Evolutionary conservation across 768 basidiomycete genomes (phyloP), one percentile per base, ranked within the genome.

Genomic region (Leccinum aurantiacum): DNA sequence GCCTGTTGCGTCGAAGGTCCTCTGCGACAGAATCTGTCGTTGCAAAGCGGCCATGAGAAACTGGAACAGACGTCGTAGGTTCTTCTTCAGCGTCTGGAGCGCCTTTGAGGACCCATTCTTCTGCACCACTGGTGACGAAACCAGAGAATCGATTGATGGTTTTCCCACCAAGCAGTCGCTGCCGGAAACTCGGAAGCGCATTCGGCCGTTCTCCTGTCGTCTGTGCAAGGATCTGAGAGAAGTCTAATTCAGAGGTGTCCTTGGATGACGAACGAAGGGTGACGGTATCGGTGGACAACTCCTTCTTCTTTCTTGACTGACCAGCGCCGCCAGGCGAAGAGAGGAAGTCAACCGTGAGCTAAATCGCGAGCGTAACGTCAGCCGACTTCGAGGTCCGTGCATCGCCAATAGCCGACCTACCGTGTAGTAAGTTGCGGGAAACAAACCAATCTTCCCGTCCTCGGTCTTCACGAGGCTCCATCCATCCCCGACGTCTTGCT

Each of bases 101-200:
- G 4, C 91, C 91, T 53, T 87, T 83, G n/a, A 93, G 80, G 8
- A 93, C 81, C 76, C 86, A 93, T 54, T 87, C 87, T 71, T 93
- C 91, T 10, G 91, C 91, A 37, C 91, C 91, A 59, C 88, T 91
- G 7, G 89, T 91, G 14, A 93, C 91, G 70, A 93, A 93, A 58
- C 81, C 87, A 1, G 90, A 91, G 74, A 93, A 93, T n/a, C 91
- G 82, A 71, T 93, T 92, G 56, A 93, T 73, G 49, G 84, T 85
- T 73, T 87, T 91, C 10, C 91, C 90, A 31, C 89, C 86, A 1
- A 93, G 82, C 0, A 93, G 78, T 63, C 84, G 87, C 57, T 84
- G 83, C 9, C 86, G 78, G 66, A 91, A 88, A 70, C 83, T 89
- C 2, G 89, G 88, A 63, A 88, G 83, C 15, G 75, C 67, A 38